Base-by-base conservation (phyloP, 2,329 filamentous ascomycete genomes). In the Annulohypoxylon truncatum region DNA sequence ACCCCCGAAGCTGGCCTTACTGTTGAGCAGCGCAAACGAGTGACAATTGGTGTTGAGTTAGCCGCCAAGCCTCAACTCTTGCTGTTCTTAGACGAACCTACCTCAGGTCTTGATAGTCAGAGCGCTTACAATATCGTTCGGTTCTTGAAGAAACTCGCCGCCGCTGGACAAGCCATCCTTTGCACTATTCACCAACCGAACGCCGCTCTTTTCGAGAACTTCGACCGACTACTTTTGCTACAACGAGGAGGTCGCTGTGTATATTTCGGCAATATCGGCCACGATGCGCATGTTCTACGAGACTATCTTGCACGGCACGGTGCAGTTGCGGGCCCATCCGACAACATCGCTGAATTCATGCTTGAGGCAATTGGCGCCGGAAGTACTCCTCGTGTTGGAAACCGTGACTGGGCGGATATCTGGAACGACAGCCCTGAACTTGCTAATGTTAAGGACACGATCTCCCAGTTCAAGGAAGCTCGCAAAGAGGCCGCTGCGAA, bases 181-280 rank as follows among this genome's bases (percentile, higher is more conserved):
- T 96, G 93, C 80, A 97, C 94, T 0, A 97, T 97, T 68, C 94
- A 97, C 77, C 94, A 97, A 77, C 93, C 94, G 1, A 95, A 94
- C 70, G 92, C 92, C 13, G 89, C 92, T 0, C 84, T 97, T 0
- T 97, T 97, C 72, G 92, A 96, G 77, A 91, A 94, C 78, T 97
- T 97, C 70, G 93, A 97, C 76, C 87, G 93, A 10, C 84, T 97
- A 1, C 82, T 97, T 4, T 84, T 97, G 2, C 84, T 97, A 1
- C 89, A 95, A 78, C 85, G 87, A 40, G 93, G 93, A 64, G 93
- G 93, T 3, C 86, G 90, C 58, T 92, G 91, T 48, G 92, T 96
- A 52, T 97, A 97, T 81, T 95, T 96, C 74, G 93, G 93, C 18
- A 90, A 94, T 63, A 91, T 97, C 44, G 93, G 93, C 51, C 84